Evolutionary conservation across 306 rosid species (phyloP).

Genomic region (Cotoneaster glaucophyllus): DNA sequence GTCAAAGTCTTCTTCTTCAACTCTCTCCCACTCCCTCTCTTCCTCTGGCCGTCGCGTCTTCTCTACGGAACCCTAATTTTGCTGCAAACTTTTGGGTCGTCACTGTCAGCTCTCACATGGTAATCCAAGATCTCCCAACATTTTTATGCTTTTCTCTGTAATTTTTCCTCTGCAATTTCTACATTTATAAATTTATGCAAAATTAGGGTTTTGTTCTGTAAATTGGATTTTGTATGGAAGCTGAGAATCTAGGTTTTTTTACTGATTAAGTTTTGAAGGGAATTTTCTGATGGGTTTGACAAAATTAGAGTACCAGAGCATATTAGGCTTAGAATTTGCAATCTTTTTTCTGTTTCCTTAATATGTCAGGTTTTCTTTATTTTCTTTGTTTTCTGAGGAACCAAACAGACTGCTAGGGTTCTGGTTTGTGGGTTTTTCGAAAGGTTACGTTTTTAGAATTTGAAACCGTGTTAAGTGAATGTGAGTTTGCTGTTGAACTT

Average conservation of each 20-base stretch:
- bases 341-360: not conserved
- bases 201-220: not conserved
- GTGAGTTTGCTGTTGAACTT: not conserved
- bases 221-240: not conserved
- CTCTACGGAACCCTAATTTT: not conserved
- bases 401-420: not conserved
- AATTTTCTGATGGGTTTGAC: not conserved
- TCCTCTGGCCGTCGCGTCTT: not conserved
- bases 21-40: not conserved
- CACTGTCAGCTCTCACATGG: slow-evolving; percentile 21
- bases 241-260: not conserved
- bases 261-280: not conserved
- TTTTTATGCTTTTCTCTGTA: not conserved
- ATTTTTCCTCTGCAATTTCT: not conserved
- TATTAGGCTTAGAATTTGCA: not conserved
- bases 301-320: not conserved
- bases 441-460: not conserved
- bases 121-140: not conserved
- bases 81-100: slow-evolving; percentile 1
- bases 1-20: not conserved
- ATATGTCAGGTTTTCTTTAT: not conserved
- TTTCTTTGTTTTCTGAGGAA: not conserved
- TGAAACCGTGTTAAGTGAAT: not conserved
- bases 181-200: not conserved
- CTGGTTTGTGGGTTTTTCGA: not conserved